Base-by-base conservation (phyloP, 2,329 filamentous ascomycete genomes). In the Alternaria incomplexa region DNA sequence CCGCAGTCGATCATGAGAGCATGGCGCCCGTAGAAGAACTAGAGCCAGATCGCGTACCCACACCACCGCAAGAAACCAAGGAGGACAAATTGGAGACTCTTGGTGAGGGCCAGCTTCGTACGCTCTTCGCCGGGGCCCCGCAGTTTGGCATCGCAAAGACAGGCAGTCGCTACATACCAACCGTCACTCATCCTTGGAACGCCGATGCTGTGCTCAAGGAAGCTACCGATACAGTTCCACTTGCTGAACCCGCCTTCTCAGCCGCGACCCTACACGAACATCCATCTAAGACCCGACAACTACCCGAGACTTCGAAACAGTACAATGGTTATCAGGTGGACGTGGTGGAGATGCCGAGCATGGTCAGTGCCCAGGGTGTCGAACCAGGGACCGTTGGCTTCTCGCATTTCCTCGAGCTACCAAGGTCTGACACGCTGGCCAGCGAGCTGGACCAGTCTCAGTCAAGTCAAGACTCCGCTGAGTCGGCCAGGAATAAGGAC, bases 51-150 rank as follows among this genome's bases (percentile, higher is more conserved):
- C 44, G 62, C 28, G 58, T 63, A 13, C 66, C 67, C 12, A 65
- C 68, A 40, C 67, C 66, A 12, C 58, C 63, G 3, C 54, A 62
- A 40, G 70, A 66, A 23, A 58, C 65, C 26, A 63, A 60, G 43
- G 64, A 62, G n/a, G 63, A 70, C 2, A 68, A 68, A 23, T 40
- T 56, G n/a, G 65, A 72, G 9, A 25, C 61, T 0, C 61, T 79
- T 23, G 72, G 62, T 70, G 84, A 87, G 48, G 81, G 83, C 44
- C 88, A 91, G 68, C 81, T 92, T 55, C 88, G 90, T 79, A 88
- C 88, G 77, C 85, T 92, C 72, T 93, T 92, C 82, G 91, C 90
- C 25, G 90, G 90, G n/a, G 90, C 90, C 46, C 90, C 90, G 66
- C 89, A 91, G 75, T 92, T 90, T 81, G 89, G 88, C 76, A 85